Base-by-base conservation (phyloP, 1,284 basidiomycete species). In the Cutaneotrichosporon sp. region DNA sequence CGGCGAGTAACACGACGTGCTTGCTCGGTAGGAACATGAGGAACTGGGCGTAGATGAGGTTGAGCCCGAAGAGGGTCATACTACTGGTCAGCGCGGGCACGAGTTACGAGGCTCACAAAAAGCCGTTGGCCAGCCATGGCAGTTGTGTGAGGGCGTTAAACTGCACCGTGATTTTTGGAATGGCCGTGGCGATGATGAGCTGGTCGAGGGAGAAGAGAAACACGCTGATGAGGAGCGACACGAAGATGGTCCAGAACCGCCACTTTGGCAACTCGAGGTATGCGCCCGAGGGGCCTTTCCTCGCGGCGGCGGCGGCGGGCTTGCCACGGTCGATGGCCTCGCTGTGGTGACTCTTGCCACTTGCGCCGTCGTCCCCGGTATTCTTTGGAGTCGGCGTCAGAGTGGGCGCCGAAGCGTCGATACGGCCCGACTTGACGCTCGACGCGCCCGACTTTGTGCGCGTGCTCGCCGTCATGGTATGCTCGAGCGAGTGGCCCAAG, bases 101-200 rank as follows among this genome's bases (percentile, higher is more conserved):
- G 4, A 10, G 33, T n/a, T 12, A 43, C 3, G 1, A 13, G 1
- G 60, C 66, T 57, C 40, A 69, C 66, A 70, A 72, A 60, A 69
- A 70, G 34, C 68, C 70, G 20, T 63, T 64, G 8, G 67, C 66
- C 8, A 76, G 65, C 75, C 77, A 77, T 1, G 75, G 70, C 7
- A 78, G 66, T 55, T 77, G 56, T 22, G 71, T 68, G 15, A 80
- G 73, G 0, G 78, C 73, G 54, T 76, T 60, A 59, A 77, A 78
- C 46, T 68, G 62, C 33, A 62, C 67, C 3, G 74, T 71, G 48
- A 76, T 75, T 34, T 70, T 68, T 2, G 69, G 73, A 17, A 73
- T 73, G 17, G 73, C 72, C 4, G 75, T 75, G 0, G 76, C 73
- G 61, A 78, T 68, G 57, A 77, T 77, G 13, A 76, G 75, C 62